A percentile compares a stretch with the other conserved stretches of the same genome.
These are phyloP conservation scores for Brassica hybrid DNA, from an alignment of 441 rosid species.

Conservation along the genomic window DNA sequence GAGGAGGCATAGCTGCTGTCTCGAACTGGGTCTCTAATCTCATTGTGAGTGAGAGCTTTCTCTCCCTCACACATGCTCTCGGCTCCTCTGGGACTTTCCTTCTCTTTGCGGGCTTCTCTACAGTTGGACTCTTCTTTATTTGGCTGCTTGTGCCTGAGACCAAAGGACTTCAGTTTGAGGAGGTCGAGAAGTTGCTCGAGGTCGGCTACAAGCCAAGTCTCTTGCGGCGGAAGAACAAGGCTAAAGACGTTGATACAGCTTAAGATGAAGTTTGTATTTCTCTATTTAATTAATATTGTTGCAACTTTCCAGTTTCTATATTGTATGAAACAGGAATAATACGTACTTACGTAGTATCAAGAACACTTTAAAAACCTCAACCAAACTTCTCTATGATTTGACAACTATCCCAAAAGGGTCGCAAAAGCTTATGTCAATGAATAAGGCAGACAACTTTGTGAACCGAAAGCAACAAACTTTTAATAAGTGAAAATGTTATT, in stretches of 20 bases:
- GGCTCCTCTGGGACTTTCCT: too few relatives aligned
- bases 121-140: too few relatives aligned
- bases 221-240: neutral
- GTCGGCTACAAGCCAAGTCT: neutral
- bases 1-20: too few relatives aligned
- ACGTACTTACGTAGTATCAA: neutral
- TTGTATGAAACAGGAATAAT: constrained; percentile 11
- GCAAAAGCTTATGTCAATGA: neutral
- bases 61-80: too few relatives aligned
- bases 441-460: constrained; percentile 13
- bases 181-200: constrained; percentile 55
- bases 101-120: too few relatives aligned
- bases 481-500: neutral
- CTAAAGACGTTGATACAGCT: neutral
- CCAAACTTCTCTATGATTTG: too few relatives aligned
- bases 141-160: too few relatives aligned
- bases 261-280: neutral
- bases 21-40: too few relatives aligned
- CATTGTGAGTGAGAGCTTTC: too few relatives aligned
- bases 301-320: neutral
- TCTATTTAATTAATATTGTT: neutral
- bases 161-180: too few relatives aligned
- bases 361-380: neutral
- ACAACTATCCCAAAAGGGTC: too few relatives aligned
- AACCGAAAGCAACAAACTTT: constrained; percentile 1